Base-by-base conservation (phyloP, 805 yeast species). In the Geotrichum ghanense region DNA sequence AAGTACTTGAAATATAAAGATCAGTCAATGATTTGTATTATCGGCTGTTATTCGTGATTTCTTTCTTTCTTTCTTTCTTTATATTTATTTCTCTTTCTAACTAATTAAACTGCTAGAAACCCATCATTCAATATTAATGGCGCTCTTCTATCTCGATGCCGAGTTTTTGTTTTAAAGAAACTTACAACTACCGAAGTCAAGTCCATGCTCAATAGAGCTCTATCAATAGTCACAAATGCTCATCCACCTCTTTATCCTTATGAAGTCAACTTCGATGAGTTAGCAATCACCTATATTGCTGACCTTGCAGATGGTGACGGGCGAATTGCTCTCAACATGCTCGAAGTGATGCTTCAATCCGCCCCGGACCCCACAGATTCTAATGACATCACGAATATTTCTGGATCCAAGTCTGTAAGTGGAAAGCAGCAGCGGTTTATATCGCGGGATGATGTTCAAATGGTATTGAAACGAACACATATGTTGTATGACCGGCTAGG, bases 261-360 rank as follows among this genome's bases (percentile, higher is more conserved):
- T 17, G 68, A 75, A 7, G 62, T 83, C 26, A 71, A 74, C 17
- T 61, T 88, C 31, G 62, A 71, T 5, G 71, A 72, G 43, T 80
- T 74, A 2, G 76, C 84, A 0, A 65, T 83, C 35, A 78, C 77
- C 35, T 81, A 85, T 58, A 66, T 90, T 3, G 81, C 86, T 3
- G 78, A 76, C 41, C 65, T 88, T 6, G 74, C 95, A 0, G 80
- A 82, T 53, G 99, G 98, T 1, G 97, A 92, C 60, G 87, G 95
- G 0, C 69, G 98, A 45, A 75, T 80, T 20, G 92, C 95, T 0
- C 66, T 92, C 22, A 88, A 89, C 51, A 65, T 87, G 41, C 60
- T 92, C 35, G 98, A 90, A 57, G 70, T 88, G 2, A 59, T 56
- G 4, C 40, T 57, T 5, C 25, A 47, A 5, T 45, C 62, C 40